phyloP scores from a whole-genome alignment of 345 rosid genomes.

The Schrenkiella parvula region DNA sequence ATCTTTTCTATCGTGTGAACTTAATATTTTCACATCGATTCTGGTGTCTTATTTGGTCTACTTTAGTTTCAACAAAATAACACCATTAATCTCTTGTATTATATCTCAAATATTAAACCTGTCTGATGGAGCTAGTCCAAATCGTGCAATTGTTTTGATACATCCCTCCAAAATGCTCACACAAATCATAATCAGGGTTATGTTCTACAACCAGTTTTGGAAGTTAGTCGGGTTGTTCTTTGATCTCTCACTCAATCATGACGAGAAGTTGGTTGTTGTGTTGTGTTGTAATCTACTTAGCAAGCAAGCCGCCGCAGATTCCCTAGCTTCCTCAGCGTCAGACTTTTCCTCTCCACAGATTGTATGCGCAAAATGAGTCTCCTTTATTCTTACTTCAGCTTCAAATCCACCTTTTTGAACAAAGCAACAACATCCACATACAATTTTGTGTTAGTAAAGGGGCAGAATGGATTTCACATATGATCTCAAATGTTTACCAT shows the following conservation, averaged over 20 bases:
- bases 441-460: not conserved
- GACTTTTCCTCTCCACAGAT: conserved; percentile 29
- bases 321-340: conserved; percentile 51
- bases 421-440: not conserved
- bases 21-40: not conserved
- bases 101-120: not conserved
- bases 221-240: not conserved
- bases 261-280: not conserved
- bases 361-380: conserved; percentile 30
- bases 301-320: conserved; percentile 53
- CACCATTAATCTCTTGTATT: not conserved
- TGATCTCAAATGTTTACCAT: conserved; percentile 48
- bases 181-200: not conserved
- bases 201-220: not conserved
- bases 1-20: not conserved
- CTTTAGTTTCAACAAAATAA: not conserved
- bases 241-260: not conserved
- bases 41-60: not conserved
- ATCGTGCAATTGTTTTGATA: not conserved
- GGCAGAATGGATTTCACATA: not conserved
- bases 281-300: conserved; percentile 28
- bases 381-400: conserved; percentile 47
- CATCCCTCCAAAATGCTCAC: not conserved
- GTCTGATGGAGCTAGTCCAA: not conserved
- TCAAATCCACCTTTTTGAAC: conserved; percentile 47